Percentiles rank a stretch among this genome's conserved stretches.
phyloP scores from a whole-genome alignment of 805 yeast species.

The Torulaspora quercuum region DNA sequence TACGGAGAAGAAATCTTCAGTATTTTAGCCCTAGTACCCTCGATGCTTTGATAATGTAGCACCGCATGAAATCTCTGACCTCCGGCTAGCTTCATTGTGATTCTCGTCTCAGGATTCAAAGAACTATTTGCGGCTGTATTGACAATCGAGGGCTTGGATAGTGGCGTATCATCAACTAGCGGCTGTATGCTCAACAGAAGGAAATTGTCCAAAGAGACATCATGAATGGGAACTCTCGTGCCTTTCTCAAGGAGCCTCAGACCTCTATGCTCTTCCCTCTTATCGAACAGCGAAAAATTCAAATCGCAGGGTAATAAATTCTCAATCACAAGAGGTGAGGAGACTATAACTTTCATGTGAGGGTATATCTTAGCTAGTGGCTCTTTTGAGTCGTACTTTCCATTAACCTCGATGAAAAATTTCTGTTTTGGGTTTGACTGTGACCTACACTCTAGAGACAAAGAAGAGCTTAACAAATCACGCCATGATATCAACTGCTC shows the following conservation, averaged over 20 bases:
- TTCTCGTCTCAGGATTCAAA: constrained; percentile 51
- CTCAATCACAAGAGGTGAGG: constrained; percentile 83
- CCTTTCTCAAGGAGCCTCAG: constrained; percentile 61
- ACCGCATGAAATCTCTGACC: constrained; percentile 66
- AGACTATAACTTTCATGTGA: constrained; percentile 67
- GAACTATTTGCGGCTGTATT: constrained; percentile 53
- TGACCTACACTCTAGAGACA: constrained; percentile 59
- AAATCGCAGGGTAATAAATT: constrained; percentile 83
- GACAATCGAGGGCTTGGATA: constrained; percentile 39
- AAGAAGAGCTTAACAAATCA: constrained; percentile 46
- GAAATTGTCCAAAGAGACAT: constrained; percentile 68
- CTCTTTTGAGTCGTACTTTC: constrained; percentile 59
- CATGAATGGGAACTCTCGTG: constrained; percentile 68
- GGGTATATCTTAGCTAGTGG: constrained; percentile 77
- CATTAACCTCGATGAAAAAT: constrained; percentile 71
- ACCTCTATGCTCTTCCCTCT: constrained; percentile 65
- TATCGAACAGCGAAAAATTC: constrained; percentile 71
- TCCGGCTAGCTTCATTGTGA: constrained; percentile 53
- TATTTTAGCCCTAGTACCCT: constrained; percentile 51
- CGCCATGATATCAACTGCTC: constrained; percentile 62
- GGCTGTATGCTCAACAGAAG: constrained; percentile 69
- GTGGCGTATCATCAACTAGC: constrained; percentile 38
- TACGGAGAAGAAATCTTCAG: constrained; percentile 82
- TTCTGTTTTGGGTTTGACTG: constrained; percentile 40
- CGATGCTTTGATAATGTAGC: constrained; percentile 57